Percentiles rank a stretch among this genome's conserved stretches.
Evolutionary conservation across 768 basidiomycete species (phyloP).

Genomic region (Neoboletus magnificus): DNA sequence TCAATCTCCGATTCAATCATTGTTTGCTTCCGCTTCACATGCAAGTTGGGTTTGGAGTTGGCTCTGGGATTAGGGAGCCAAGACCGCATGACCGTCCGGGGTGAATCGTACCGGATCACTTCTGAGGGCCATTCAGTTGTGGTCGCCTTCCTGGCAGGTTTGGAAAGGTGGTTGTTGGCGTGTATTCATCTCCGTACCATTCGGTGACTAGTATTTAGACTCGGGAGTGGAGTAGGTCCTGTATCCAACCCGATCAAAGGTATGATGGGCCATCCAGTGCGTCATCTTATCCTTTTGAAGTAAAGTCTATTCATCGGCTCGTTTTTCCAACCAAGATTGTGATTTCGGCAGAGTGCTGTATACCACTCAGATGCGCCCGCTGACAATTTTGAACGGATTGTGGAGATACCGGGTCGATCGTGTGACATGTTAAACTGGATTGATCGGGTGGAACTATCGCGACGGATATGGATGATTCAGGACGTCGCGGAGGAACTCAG

Average conservation of each 20-base stretch:
- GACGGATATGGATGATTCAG: background rate
- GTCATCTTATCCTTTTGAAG: background rate
- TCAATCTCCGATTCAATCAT: slow-evolving; percentile 1
- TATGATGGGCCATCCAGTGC: background rate
- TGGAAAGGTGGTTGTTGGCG: background rate
- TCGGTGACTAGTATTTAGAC: background rate
- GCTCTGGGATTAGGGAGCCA: background rate
- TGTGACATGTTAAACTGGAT: background rate
- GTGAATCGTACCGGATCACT: background rate
- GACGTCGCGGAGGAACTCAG: background rate
- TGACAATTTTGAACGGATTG: background rate
- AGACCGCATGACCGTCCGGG: background rate
- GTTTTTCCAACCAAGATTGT: background rate
- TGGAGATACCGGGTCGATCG: background rate
- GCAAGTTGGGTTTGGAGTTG: background rate
- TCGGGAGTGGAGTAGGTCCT: background rate
- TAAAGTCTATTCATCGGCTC: background rate
- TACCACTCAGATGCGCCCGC: background rate
- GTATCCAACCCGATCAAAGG: background rate
- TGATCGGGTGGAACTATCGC: background rate
- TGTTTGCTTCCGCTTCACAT: background rate
- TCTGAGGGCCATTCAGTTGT: background rate
- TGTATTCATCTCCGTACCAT: background rate
- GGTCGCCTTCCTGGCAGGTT: background rate
- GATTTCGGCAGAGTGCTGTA: background rate